Evolutionary conservation across 129 eudicot species (phyloP).

Genomic region (Pseudognaphalium luteoalbum): DNA sequence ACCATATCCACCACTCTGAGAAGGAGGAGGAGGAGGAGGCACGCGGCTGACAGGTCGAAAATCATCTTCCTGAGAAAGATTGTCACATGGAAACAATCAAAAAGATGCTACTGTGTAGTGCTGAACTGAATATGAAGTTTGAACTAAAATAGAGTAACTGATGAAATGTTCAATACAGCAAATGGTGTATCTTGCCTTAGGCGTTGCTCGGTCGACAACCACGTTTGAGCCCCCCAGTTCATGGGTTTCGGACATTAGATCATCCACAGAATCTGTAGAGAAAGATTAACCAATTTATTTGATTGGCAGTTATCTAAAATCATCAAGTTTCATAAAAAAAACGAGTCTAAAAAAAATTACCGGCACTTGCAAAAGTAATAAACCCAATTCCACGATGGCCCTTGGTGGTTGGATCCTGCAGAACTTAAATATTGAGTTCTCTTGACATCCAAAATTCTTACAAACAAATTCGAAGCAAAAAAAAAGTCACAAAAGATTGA

Average conservation of each 20-base stretch:
- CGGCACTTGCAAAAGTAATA: constrained; percentile 87
- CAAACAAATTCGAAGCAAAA: not conserved
- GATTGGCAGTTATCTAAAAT: not conserved
- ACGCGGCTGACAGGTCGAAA: constrained; percentile 64
- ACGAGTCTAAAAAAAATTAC: constrained; percentile 28
- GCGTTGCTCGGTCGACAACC: constrained; percentile 97
- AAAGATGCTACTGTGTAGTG: not conserved
- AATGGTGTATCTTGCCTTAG: constrained; percentile 56
- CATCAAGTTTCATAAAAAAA: not conserved
- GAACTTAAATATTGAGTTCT: constrained; percentile 1
- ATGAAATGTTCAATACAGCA: constrained; percentile 11
- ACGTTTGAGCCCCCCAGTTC: constrained; percentile 90
- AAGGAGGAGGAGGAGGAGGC: constrained; percentile 32
- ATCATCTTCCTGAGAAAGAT: constrained; percentile 69
- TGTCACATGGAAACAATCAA: constrained; percentile 16
- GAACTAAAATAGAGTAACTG: constrained; percentile 4
- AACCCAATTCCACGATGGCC: constrained; percentile 99
- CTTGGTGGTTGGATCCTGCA: constrained; percentile 88
- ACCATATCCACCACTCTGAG: constrained; percentile 75
- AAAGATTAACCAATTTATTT: constrained; percentile 12
- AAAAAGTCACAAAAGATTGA: not conserved
- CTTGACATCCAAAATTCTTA: not conserved
- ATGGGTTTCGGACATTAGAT: constrained; percentile 90
- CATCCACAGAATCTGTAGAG: constrained; percentile 84
- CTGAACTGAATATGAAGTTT: not conserved